A percentile compares a stretch with the other conserved stretches of the same genome.
Conservation (phyloP, 1,284 basidiomycete genomes). For the Abortiporus biennis region DNA sequence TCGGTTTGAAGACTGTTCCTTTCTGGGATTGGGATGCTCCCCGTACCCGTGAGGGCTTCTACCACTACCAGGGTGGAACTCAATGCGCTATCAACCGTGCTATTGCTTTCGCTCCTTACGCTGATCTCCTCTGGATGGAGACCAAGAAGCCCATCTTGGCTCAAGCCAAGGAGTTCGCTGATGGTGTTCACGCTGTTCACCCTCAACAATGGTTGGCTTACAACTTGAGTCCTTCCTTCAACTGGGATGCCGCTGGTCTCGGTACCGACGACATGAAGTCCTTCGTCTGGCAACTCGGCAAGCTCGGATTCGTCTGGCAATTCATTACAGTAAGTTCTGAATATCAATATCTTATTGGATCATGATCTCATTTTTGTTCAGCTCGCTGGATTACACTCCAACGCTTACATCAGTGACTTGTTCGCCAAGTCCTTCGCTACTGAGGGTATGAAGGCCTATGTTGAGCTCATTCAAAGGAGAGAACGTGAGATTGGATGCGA, state of each 20-base stretch:
- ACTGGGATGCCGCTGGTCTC: conserved; percentile 90
- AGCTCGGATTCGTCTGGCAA: conserved; percentile 94
- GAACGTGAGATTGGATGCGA: conserved; percentile 90
- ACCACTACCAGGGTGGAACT: conserved; percentile 96
- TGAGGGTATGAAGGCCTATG: conserved; percentile 92
- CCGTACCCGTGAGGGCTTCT: conserved; percentile 92
- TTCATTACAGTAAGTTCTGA: conserved; percentile 83
- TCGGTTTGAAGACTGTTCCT: conserved; percentile 67
- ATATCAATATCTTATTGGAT: not conserved
- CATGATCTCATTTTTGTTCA: conserved; percentile 23
- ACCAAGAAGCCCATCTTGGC: conserved; percentile 94
- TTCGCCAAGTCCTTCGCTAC: conserved; percentile 86
- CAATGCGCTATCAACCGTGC: conserved; percentile 92
- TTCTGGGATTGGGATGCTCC: conserved; percentile 95
- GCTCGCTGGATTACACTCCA: conserved; percentile 96
- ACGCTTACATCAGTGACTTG: conserved; percentile 93
- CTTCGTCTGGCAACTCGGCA: conserved; percentile 92
- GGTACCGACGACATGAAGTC: conserved; percentile 81
- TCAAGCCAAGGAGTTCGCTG: conserved; percentile 92
- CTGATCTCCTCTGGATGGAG: conserved; percentile 96
- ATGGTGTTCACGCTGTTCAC: conserved; percentile 75
- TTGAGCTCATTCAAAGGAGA: conserved; percentile 78
- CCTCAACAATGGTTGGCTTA: conserved; percentile 93
- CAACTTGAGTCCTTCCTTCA: conserved; percentile 91
- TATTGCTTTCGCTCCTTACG: conserved; percentile 89